Conservation (phyloP, 2,329 filamentous ascomycete genomes). For the Alternaria angustiovoidea region DNA sequence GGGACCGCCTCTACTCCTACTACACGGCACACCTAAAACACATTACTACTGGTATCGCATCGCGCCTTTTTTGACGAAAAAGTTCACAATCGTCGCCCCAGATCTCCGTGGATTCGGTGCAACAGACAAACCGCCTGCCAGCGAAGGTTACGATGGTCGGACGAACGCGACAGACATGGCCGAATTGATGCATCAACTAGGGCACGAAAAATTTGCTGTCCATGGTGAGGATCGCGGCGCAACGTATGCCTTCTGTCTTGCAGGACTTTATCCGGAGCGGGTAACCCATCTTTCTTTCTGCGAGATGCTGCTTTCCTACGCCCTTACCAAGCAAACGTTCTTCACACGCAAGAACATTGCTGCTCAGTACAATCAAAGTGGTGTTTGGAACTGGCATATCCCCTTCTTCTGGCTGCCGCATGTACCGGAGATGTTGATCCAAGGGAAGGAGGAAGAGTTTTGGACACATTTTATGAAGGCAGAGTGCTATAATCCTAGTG, state of each 20-base stretch:
- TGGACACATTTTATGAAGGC: conserved; percentile 53
- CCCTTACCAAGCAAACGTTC: conserved; percentile 25
- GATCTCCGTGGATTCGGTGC: conserved; percentile 51
- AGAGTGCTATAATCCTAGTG: conserved; percentile 51
- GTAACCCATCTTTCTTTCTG: conserved; percentile 31
- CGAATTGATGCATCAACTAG: conserved; percentile 39
- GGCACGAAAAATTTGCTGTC: conserved; percentile 81
- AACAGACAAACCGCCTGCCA: conserved; percentile 51
- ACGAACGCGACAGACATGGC: conserved; percentile 48
- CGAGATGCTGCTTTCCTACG: conserved; percentile 31
- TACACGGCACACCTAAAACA: conserved; percentile 35
- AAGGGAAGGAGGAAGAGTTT: conserved; percentile 50
- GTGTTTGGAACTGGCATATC: conserved; percentile 36
- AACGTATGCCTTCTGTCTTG: conserved; percentile 30
- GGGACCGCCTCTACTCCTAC: conserved; percentile 27
- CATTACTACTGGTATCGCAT: conserved; percentile 50
- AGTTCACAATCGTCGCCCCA: conserved; percentile 50
- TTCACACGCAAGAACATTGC: conserved; percentile 33
- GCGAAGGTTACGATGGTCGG: conserved; percentile 49
- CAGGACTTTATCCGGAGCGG: conserved; percentile 25
- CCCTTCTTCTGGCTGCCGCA: conserved; percentile 48
- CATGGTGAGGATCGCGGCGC: conserved; percentile 60
- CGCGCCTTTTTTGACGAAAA: conserved; percentile 43
- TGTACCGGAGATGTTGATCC: conserved; percentile 52
- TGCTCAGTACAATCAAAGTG: conserved; percentile 29